Conservation (phyloP, 2,329 filamentous ascomycete species). For the Fusarium annulatum region DNA sequence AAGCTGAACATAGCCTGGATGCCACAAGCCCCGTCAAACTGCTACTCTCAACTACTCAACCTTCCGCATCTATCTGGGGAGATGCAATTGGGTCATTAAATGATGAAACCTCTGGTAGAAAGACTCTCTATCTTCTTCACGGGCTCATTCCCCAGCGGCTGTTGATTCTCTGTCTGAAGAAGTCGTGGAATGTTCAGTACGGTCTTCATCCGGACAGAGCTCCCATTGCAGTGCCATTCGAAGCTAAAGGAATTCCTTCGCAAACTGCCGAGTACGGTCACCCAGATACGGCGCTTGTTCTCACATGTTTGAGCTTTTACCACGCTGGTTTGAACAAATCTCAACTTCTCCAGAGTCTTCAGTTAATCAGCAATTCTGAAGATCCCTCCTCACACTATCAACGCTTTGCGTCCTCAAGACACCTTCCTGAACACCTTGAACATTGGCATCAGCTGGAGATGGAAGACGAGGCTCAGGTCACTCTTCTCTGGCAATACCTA, state of each 20-base stretch:
- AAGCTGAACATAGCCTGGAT: not conserved
- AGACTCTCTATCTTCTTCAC: constrained; percentile 64
- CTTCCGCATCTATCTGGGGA: not conserved
- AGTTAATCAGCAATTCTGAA: constrained; percentile 64
- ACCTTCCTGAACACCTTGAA: constrained; percentile 58
- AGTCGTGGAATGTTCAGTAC: constrained; percentile 75
- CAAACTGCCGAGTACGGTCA: constrained; percentile 75
- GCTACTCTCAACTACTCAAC: not conserved
- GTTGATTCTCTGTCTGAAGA: constrained; percentile 67
- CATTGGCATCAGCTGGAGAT: constrained; percentile 69
- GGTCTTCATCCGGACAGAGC: constrained; percentile 65
- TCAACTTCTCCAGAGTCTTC: constrained; percentile 62
- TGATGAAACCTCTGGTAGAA: constrained; percentile 49
- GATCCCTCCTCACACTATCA: constrained; percentile 69
- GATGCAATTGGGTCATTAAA: constrained; percentile 39
- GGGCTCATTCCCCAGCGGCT: constrained; percentile 71
- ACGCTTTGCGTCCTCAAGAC: constrained; percentile 55
- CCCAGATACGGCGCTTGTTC: constrained; percentile 71
- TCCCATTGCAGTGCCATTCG: constrained; percentile 74
- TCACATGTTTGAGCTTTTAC: constrained; percentile 76
- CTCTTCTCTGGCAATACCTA: constrained; percentile 61
- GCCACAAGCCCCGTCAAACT: not conserved
- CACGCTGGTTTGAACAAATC: constrained; percentile 64
- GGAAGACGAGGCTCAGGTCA: constrained; percentile 64
- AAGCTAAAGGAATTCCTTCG: constrained; percentile 72